Base-by-base conservation (phyloP, 306 rosid genomes). In the Abrus precatorius region DNA sequence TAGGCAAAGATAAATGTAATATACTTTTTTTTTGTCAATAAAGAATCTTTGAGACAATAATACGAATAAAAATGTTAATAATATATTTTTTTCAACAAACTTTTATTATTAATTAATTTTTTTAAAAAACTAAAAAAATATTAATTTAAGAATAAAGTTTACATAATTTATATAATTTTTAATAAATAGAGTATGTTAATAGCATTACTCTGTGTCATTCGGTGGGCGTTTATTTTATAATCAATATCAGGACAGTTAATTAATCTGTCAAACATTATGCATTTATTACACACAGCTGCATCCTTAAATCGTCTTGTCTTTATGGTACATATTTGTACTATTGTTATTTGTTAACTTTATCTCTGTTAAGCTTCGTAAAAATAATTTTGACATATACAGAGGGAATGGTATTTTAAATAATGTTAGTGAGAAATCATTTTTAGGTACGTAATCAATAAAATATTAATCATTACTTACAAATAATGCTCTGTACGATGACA, bases 241-340 rank as follows among this genome's bases (percentile, higher is more conserved):
- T 62, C 40, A 74, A 60, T 49, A 7, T 76, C 50, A 10, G 6
- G 7, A 69, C 13, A 57, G 28, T 50, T 65, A 48, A 61, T 57
- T 82, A 47, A 63, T n/a, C 63, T 9, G 63, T 61, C 78, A 79
- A 67, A 60, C 29, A 81, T 47, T 3, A 1, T 70, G 27, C 85
- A 82, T 86, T 78, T 86, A 79, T 64, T 81, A 86, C 80, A 84
- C 49, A 43, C 78, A 53, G 75, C 75, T 72, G 47, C 73, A 34
- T 49, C 64, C 43, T 9, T 47, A 47, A 47, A 20, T 20, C 20
- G 20, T 20, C 64, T 69, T 64, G 72, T 79, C 55, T 44, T 61
- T 53, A 45, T 45, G 7, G 10, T 50, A 27, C 3, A 1, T 5
- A 13, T 50, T 48, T 48, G 13, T 20, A 20, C 20, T 5, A 50